phyloP scores from a whole-genome alignment of 768 basidiomycete species.

The Calocybe indica region DNA sequence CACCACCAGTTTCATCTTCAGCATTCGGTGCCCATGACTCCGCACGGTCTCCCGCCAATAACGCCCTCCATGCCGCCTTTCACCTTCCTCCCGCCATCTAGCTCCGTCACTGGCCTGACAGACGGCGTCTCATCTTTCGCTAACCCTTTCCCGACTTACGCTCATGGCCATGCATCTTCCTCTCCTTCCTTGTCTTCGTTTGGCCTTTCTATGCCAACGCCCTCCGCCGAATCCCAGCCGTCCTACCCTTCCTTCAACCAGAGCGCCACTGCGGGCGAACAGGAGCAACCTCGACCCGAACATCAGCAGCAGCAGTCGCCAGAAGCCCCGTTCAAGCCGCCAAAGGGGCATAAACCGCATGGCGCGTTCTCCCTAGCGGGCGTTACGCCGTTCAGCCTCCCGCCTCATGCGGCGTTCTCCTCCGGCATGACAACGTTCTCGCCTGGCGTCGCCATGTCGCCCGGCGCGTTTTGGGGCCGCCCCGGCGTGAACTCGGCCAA shows the following conservation, averaged over 20 bases:
- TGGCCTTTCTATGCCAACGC: too few relatives aligned
- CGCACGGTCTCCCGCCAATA: conserved; percentile 84
- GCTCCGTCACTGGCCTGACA: too few relatives aligned
- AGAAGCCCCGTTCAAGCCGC: not conserved
- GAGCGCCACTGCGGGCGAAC: not conserved
- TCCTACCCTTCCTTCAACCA: not conserved
- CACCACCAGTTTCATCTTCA: conserved; percentile 23
- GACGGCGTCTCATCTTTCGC: not conserved
- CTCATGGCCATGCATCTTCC: not conserved
- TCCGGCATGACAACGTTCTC: conserved; percentile 40
- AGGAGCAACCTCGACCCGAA: not conserved
- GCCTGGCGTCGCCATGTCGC: conserved; percentile 67
- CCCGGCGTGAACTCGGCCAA: conserved; percentile 41
- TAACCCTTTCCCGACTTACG: conserved; percentile 4
- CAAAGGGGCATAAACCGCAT: not conserved
- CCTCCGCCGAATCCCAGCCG: not conserved
- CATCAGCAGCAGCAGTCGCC: not conserved
- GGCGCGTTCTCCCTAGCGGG: not conserved
- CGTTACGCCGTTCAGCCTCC: conserved; percentile 1
- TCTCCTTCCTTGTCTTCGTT: not conserved
- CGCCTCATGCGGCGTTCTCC: conserved; percentile 3
- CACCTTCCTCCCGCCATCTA: conserved; percentile 58
- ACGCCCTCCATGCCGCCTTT: conserved; percentile 99
- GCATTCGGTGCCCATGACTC: conserved; percentile 42
- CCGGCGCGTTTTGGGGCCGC: conserved; percentile 69